Evolutionary conservation across 352 stramenopile genomes (phyloP).

Genomic region (Phytophthora crassamura): DNA sequence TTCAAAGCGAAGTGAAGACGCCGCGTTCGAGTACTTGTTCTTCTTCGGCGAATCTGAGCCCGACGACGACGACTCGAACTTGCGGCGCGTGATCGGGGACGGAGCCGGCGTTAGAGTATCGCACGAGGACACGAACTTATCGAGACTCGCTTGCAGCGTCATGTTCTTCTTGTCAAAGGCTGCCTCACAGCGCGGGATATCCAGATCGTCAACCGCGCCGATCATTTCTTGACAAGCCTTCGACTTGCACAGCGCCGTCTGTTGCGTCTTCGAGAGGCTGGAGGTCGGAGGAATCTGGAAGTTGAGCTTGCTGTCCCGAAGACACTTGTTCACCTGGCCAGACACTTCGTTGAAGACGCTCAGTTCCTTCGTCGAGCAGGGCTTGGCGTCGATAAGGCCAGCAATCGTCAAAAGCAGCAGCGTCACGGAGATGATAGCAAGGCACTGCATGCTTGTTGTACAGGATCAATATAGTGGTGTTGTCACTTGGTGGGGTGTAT

Average conservation of each 20-base stretch:
- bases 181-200: slow-evolving; percentile 58
- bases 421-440: slow-evolving; percentile 3
- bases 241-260: slow-evolving; percentile 48
- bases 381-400: slow-evolving; percentile 8
- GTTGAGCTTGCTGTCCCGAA: slow-evolving; percentile 42
- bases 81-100: slow-evolving; percentile 54
- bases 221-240: slow-evolving; percentile 61
- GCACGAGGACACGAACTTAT: slow-evolving; percentile 53
- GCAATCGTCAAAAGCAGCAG: slow-evolving; percentile 23
- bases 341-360: slow-evolving; percentile 55
- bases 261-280: slow-evolving; percentile 38
- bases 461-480: slow-evolving; percentile 2
- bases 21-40: slow-evolving; percentile 20
- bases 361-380: slow-evolving; percentile 49
- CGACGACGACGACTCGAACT: slow-evolving; percentile 35
- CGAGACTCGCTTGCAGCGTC: slow-evolving; percentile 56
- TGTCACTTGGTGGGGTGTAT: slow-evolving; percentile 17
- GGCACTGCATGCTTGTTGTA: slow-evolving; percentile 20
- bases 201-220: slow-evolving; percentile 59
- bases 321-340: slow-evolving; percentile 46
- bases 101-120: slow-evolving; percentile 43
- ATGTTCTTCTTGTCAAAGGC: slow-evolving; percentile 56
- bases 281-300: slow-evolving; percentile 48
- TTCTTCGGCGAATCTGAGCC: slow-evolving; percentile 28
- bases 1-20: slow-evolving; percentile 22